Evolutionary conservation across 768 basidiomycete genomes (phyloP).

Genomic region (Lyophyllum atratum): DNA sequence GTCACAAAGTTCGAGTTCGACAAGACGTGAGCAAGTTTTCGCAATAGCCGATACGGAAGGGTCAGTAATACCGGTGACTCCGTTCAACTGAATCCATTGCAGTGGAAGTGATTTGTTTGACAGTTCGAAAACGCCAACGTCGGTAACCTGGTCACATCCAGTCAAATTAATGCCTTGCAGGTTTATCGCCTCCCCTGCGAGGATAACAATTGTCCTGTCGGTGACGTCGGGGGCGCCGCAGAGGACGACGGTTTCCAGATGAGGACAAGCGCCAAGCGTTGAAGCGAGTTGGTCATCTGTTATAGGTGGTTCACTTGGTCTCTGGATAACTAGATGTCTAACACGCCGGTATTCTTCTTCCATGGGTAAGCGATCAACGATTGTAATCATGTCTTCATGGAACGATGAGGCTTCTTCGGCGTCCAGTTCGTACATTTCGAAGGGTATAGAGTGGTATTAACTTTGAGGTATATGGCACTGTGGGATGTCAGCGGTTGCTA

Average conservation of each 20-base stretch:
- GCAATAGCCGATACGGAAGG: slow-evolving; percentile 68
- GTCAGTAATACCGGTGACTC: slow-evolving; percentile 62
- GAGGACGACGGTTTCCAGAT: slow-evolving; percentile 70
- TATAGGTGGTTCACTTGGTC: slow-evolving; percentile 38
- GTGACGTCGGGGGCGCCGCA: slow-evolving; percentile 66
- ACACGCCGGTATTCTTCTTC: slow-evolving; percentile 60
- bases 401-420: slow-evolving; percentile 36
- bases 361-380: slow-evolving; percentile 61
- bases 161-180: slow-evolving; percentile 78
- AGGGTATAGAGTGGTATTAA: neutral
- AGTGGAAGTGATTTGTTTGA: slow-evolving; percentile 68
- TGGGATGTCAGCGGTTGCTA: neutral
- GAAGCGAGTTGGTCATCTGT: slow-evolving; percentile 61
- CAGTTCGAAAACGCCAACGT: slow-evolving; percentile 74
- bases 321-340: slow-evolving; percentile 58
- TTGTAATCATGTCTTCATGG: slow-evolving; percentile 60
- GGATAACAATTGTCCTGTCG: slow-evolving; percentile 65
- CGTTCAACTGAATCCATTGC: slow-evolving; percentile 74
- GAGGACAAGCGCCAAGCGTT: slow-evolving; percentile 59
- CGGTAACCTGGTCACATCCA: slow-evolving; percentile 75
- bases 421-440: slow-evolving; percentile 27
- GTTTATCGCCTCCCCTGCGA: slow-evolving; percentile 63
- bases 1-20: slow-evolving; percentile 79
- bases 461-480: slow-evolving; percentile 18
- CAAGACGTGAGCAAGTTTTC: slow-evolving; percentile 71